These are phyloP conservation scores for Peribolospora kevripleyi DNA, from an alignment of 768 basidiomycete genomes.

Conservation along the genomic window DNA sequence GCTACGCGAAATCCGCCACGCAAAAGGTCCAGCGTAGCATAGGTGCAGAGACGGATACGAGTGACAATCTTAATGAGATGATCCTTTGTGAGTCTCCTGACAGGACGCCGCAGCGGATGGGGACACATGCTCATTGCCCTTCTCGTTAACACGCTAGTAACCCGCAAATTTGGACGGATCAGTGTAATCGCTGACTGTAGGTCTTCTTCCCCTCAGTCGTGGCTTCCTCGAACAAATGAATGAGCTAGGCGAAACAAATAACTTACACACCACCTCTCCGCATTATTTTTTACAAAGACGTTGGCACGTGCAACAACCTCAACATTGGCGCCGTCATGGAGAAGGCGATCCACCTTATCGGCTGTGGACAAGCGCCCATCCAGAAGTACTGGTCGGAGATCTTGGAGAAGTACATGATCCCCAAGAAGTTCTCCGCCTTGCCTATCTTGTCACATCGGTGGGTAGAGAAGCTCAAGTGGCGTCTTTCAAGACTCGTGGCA, in stretches of 20 bases:
- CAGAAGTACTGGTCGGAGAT: constrained; percentile 52
- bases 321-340: constrained; percentile 56
- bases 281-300: neutral
- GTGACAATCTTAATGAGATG: constrained; percentile 22
- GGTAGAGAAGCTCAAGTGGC: neutral
- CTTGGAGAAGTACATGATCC: constrained; percentile 35
- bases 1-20: constrained; percentile 12
- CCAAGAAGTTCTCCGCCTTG: constrained; percentile 28
- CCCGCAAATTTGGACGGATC: no score
- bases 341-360: constrained; percentile 31
- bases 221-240: neutral
- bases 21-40: constrained; percentile 22
- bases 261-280: constrained; percentile 21
- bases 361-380: constrained; percentile 50
- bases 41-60: constrained; percentile 23
- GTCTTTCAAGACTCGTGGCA: no score
- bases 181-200: neutral
- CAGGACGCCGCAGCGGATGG: neutral
- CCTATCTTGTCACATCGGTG: no score
- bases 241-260: neutral
- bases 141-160: no score
- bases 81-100: constrained; percentile 8
- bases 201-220: neutral
- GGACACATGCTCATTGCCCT: neutral
- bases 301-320: constrained; percentile 17